These are phyloP conservation scores for Vaucheria bursata DNA, from an alignment of 352 stramenopile genomes.

Conservation along the genomic window DNA sequence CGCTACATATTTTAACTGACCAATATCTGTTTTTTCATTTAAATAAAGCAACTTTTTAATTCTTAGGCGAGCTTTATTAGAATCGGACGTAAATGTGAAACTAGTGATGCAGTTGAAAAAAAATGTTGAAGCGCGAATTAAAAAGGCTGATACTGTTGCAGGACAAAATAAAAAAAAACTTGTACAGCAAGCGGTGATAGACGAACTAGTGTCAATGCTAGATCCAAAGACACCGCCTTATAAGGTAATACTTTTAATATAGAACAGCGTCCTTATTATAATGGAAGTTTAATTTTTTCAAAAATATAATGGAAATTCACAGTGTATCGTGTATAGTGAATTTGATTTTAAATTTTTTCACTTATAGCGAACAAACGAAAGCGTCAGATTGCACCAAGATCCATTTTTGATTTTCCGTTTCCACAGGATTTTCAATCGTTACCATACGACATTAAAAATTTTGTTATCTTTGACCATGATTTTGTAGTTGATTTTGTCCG, in stretches of 20 bases:
- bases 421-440: too few relatives aligned
- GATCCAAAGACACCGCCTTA: constrained; percentile 47
- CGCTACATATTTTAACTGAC: not conserved
- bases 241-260: not conserved
- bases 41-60: not conserved
- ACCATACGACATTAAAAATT: too few relatives aligned
- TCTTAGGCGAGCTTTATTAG: constrained; percentile 57
- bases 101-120: constrained; percentile 50
- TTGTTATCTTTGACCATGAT: too few relatives aligned
- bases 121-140: constrained; percentile 49
- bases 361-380: too few relatives aligned
- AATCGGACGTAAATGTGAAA: constrained; percentile 67
- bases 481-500: too few relatives aligned
- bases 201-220: constrained; percentile 63
- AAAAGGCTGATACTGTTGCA: constrained; percentile 36
- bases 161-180: constrained; percentile 43
- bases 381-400: too few relatives aligned
- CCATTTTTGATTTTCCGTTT: too few relatives aligned
- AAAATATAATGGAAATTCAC: too few relatives aligned
- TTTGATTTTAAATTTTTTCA: too few relatives aligned
- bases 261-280: too few relatives aligned
- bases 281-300: too few relatives aligned
- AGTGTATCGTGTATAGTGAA: too few relatives aligned
- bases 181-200: constrained; percentile 65
- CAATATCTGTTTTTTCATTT: not conserved